Base-by-base conservation (phyloP, 345 rosid species). In the Clausena lansium region DNA sequence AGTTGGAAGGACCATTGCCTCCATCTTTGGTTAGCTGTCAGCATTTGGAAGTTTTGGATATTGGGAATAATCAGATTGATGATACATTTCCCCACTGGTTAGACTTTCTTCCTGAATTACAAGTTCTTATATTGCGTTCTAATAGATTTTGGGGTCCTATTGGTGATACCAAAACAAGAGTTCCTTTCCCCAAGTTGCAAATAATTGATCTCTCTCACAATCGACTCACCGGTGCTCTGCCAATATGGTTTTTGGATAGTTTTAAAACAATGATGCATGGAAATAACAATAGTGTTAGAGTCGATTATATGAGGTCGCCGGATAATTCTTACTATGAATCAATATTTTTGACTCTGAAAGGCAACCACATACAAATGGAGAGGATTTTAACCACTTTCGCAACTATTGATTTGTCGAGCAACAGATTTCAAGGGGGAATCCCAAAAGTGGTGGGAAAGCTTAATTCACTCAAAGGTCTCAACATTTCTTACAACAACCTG, bases 41-140 rank as follows among this genome's bases (percentile, higher is more conserved):
- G 0, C 0, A 11, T 11, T 41, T 41, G 5, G 64, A 80, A 78
- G 73, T 65, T 7, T 10, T 83, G 0, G 77, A 80, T 74, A 50
- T 80, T 0, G 67, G 84, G 2, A 79, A 79, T 24, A 85, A 80
- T 47, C 30, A 9, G 7, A 58, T 80, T 27, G 33, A 30, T 24
- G 84, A 47, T 4, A 54, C 30, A 7, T 85, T 80, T 6, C 87
- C 87, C 4, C 7, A 2, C 7, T 78, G 82, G 85, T 36, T 85
- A 32, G 78, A 38, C 17, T 10, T 61, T 25, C 80, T 85, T 59
- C 74, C 70, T 0, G 10, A 76, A 4, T 33, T 85, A 4, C 47
- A 61, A 19, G 73, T 75, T 27, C 38, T 85, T 3, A 32, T 82
- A 13, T n/a, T 85, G 61, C n/a, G 71, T 0, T 70, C 71, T 2